Evolutionary conservation across 331 rosid species (phyloP), one percentile per base, ranked within the genome.

Genomic region (Telfairia occidentalis): DNA sequence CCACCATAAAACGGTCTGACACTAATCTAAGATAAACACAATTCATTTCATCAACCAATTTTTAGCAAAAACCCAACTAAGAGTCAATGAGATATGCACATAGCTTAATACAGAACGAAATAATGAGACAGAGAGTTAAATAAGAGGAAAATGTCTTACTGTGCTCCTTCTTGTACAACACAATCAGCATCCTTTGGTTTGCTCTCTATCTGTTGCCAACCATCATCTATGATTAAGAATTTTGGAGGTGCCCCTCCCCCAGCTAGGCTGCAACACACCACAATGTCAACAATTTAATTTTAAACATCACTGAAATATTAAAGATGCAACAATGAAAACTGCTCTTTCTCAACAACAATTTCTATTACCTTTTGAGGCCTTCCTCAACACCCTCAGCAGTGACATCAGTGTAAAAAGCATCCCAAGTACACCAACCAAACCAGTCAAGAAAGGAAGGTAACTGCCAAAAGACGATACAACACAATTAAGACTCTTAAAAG

Each of bases 361-460:
- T 19, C 54, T 72, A 59, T 83, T 79, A 94, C 97, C 98, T 95
- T 84, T 80, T 75, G 45, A 95, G 94, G 49, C 99, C 99, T 67
- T 87, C 85, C 5, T 86, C 91, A 79, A 95, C 94, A n/a, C 97
- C 97, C 86, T 92, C 97, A 37, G 97, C 92, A 1, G 97, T 95
- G 84, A 95, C 99, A 78, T 92, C 97, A 5, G 96, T 92, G 82
- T 95, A 95, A 84, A 90, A 95, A 75, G 99, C 97, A 83, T 95
- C 99, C 99, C 99, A 95, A 55, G 99, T 95, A 78, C 99, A 95
- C 99, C 97, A 95, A 60, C 99, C 99, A 86, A 95, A 95, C 96
- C 96, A 90, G 59, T 95, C 90, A 38, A 95, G 82, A 79, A 92
- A 85, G 64, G 97, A 86, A 66, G 97, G 99, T 80, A 90, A 81